Evolutionary conservation across 306 rosid genomes (phyloP).

Genomic region (Sophora flavescens): DNA sequence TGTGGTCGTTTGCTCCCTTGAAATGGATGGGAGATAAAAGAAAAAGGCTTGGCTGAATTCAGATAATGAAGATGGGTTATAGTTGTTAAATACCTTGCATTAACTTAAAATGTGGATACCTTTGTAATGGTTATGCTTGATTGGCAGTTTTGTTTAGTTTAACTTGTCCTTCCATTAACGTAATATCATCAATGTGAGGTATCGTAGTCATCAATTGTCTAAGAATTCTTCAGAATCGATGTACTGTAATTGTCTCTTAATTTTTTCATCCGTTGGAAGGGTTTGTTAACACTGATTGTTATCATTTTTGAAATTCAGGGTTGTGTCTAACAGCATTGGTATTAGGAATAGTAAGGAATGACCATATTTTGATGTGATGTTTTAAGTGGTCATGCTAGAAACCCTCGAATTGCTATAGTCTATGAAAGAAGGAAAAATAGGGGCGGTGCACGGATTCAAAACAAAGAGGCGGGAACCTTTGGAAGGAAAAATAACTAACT

Average conservation of each 20-base stretch:
- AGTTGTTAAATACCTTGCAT: neutral
- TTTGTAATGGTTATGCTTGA: conserved; percentile 37
- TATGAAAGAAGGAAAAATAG: too few relatives aligned
- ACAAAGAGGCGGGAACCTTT: too few relatives aligned
- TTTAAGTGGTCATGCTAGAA: neutral
- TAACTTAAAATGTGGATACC: conserved; percentile 34
- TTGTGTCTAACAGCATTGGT: conserved; percentile 11
- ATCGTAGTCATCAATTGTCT: conserved; percentile 14
- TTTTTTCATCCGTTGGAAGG: neutral
- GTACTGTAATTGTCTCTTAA: conserved; percentile 8
- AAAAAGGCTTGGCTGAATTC: neutral
- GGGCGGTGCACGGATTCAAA: too few relatives aligned
- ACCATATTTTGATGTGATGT: conserved; percentile 5
- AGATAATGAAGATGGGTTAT: conserved; percentile 3
- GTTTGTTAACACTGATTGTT: neutral
- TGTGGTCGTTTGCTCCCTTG: conserved; percentile 18
- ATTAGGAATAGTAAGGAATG: conserved; percentile 7
- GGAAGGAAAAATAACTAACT: too few relatives aligned
- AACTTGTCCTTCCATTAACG: neutral
- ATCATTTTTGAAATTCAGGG: conserved; percentile 16
- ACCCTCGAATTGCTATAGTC: too few relatives aligned
- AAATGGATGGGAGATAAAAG: neutral
- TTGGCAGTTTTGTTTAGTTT: conserved; percentile 22
- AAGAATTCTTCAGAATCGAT: conserved; percentile 9
- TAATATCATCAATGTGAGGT: neutral